These are phyloP conservation scores for Phalaenopsis equestris DNA, from an alignment of 106 monocot species.

Conservation along the genomic window DNA sequence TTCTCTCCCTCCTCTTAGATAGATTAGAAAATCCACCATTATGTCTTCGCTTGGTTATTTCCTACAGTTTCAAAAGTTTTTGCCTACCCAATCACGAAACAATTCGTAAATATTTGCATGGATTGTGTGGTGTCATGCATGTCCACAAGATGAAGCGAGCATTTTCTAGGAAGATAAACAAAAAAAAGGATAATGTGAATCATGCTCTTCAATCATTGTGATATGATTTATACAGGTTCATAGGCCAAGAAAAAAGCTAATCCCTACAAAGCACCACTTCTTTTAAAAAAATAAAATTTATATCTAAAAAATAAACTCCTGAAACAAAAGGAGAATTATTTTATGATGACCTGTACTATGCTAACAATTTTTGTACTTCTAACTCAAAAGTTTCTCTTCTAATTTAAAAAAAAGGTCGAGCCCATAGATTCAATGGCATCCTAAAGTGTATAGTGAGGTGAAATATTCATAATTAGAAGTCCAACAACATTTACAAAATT, in stretches of 20 bases:
- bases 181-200: neutral
- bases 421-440: no score
- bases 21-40: no score
- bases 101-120: no score
- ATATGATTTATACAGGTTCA: neutral
- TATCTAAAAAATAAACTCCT: neutral
- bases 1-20: no score
- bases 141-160: no score
- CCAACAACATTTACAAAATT: neutral
- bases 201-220: neutral
- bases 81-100: no score
- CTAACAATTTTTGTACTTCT: neutral
- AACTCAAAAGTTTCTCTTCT: neutral
- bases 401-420: no score
- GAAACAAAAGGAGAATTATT: neutral
- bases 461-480: no score
- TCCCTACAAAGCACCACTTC: neutral
- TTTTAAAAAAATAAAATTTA: neutral
- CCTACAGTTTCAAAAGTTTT: no score
- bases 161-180: neutral
- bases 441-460: no score
- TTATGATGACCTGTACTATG: neutral
- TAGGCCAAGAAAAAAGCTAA: neutral
- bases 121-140: no score
- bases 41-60: no score